Conservation (phyloP, 345 rosid genomes). For the Hibiscus mutabilis region DNA sequence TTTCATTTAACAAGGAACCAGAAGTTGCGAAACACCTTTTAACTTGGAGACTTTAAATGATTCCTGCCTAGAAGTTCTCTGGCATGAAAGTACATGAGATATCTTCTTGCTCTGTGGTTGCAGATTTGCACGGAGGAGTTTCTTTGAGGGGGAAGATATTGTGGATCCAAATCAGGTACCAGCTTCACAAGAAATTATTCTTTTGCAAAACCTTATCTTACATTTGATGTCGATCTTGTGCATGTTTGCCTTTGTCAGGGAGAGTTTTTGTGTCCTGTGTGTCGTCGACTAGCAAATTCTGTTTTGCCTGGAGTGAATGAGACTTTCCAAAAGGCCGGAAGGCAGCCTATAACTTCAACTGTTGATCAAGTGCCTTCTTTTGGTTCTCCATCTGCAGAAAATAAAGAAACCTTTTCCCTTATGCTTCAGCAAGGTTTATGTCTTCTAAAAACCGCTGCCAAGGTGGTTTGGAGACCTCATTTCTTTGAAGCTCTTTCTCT, state of each 20-base stretch:
- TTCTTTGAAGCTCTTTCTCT: slow-evolving; percentile 36
- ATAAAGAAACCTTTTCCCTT: slow-evolving; percentile 29
- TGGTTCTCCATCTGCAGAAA: slow-evolving; percentile 19
- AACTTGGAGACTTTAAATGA: not conserved
- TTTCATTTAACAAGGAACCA: not conserved
- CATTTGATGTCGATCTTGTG: not conserved
- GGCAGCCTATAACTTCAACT: slow-evolving; percentile 36
- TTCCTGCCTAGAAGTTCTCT: not conserved
- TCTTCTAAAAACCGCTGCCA: slow-evolving; percentile 57
- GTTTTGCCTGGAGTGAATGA: slow-evolving; percentile 59
- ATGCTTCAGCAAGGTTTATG: slow-evolving; percentile 50
- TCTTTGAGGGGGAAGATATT: slow-evolving; percentile 86
- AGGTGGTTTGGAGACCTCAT: slow-evolving; percentile 42
- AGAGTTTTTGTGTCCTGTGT: slow-evolving; percentile 95
- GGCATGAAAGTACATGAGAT: slow-evolving; percentile 1
- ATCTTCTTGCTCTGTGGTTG: slow-evolving; percentile 5
- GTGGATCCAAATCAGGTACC: slow-evolving; percentile 75
- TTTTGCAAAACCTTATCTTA: not conserved
- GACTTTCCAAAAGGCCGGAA: slow-evolving; percentile 37
- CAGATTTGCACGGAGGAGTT: slow-evolving; percentile 60
- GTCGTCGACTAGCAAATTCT: slow-evolving; percentile 86
- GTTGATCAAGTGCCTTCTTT: slow-evolving; percentile 11
- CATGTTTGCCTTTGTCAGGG: slow-evolving; percentile 47
- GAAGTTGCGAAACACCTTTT: not conserved
- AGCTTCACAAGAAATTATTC: not conserved